These are phyloP conservation scores for Yarrowia sp. DNA, from an alignment of 805 yeast genomes.

Conservation along the genomic window DNA sequence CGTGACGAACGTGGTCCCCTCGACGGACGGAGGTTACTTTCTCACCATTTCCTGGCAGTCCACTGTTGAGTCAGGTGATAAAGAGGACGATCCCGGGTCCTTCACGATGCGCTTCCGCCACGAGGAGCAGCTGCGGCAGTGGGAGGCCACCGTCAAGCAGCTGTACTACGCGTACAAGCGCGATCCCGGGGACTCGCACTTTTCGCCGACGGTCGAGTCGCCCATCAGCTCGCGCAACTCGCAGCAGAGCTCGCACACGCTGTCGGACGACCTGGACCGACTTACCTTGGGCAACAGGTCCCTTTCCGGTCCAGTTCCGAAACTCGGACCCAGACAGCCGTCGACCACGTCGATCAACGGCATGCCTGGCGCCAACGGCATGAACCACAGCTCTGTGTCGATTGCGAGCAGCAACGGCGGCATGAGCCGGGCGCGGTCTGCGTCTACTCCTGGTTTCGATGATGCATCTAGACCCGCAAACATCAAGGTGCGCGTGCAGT, in stretches of 20 bases:
- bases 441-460: constrained; percentile 27
- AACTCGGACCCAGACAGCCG: constrained; percentile 1
- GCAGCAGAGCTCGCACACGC: constrained; percentile 24
- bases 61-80: no score
- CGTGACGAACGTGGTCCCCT: constrained; percentile 46
- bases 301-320: constrained; percentile 12
- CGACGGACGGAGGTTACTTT: constrained; percentile 35
- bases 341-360: constrained; percentile 11
- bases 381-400: constrained; percentile 23
- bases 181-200: neutral
- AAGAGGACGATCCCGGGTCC: constrained; percentile 38
- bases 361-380: neutral
- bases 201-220: constrained; percentile 15
- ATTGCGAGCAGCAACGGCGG: constrained; percentile 14
- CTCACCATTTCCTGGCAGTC: constrained; percentile 33
- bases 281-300: constrained; percentile 19
- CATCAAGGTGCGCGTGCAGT: constrained; percentile 40
- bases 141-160: constrained; percentile 51
- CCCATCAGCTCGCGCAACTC: constrained; percentile 22
- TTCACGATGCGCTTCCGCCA: constrained; percentile 77
- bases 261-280: constrained; percentile 27
- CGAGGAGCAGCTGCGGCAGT: constrained; percentile 78
- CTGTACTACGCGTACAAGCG: constrained; percentile 23
- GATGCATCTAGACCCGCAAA: constrained; percentile 27
- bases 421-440: constrained; percentile 27